Conservation (phyloP, 805 yeast genomes). For the Phaffomyces thermotolerans region DNA sequence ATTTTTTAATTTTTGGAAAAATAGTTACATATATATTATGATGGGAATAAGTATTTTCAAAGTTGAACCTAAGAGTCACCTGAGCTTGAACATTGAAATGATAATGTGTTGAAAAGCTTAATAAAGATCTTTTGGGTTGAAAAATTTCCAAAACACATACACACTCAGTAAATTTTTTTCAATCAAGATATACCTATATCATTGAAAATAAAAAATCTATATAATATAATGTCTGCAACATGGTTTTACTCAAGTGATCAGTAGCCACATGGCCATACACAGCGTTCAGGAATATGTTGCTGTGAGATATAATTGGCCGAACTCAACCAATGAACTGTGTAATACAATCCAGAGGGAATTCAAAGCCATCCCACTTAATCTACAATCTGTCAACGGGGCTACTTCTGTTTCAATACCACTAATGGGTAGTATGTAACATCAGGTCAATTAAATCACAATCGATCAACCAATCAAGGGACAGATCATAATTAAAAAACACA, state of each 20-base stretch:
- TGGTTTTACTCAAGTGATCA: slow-evolving; percentile 99
- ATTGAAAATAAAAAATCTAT: slow-evolving; percentile 3
- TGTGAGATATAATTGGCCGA: slow-evolving; percentile 46
- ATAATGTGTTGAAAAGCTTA: no score
- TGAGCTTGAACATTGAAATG: no score
- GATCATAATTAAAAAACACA: not conserved
- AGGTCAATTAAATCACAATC: slow-evolving; percentile 49
- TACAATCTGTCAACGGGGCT: slow-evolving; percentile 98
- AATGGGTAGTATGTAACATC: slow-evolving; percentile 14
- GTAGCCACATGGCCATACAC: slow-evolving; percentile 83
- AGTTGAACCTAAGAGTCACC: no score
- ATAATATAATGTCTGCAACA: slow-evolving; percentile 77
- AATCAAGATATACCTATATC: not conserved
- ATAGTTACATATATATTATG: no score
- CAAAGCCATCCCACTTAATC: slow-evolving; percentile 59
- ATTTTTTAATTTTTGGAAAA: no score
- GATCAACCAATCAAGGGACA: slow-evolving; percentile 42
- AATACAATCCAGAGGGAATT: slow-evolving; percentile 37
- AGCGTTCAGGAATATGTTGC: slow-evolving; percentile 99
- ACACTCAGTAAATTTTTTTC: not conserved
- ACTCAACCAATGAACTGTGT: slow-evolving; percentile 18
- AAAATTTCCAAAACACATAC: no score
- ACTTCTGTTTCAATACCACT: slow-evolving; percentile 53
- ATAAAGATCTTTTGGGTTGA: no score
- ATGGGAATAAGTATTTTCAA: no score